A percentile compares a stretch with the other conserved stretches of the same genome.
These are phyloP conservation scores for Ilyonectria mors-panacis DNA, from an alignment of 2,329 filamentous ascomycete genomes.

Conservation along the genomic window DNA sequence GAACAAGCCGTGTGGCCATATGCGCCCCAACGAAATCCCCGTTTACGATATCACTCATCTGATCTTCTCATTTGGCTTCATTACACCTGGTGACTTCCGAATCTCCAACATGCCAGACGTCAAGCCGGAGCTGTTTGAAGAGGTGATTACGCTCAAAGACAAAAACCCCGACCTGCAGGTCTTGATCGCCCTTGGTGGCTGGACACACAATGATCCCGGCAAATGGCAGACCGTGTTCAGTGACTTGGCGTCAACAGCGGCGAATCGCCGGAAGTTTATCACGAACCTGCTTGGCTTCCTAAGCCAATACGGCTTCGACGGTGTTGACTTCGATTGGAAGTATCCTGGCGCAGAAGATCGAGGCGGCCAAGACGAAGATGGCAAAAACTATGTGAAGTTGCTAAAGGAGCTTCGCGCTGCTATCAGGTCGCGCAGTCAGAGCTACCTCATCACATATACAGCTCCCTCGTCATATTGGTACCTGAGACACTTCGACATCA, in stretches of 20 bases:
- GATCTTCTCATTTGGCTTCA: constrained; percentile 52
- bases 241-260: constrained; percentile 38
- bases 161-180: constrained; percentile 48
- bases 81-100: constrained; percentile 47
- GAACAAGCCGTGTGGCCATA: neutral
- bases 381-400: constrained; percentile 32
- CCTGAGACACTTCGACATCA: constrained; percentile 45
- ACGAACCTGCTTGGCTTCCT: constrained; percentile 45
- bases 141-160: constrained; percentile 51
- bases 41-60: constrained; percentile 46
- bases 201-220: constrained; percentile 51
- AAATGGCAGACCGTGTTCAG: constrained; percentile 44
- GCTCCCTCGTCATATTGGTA: constrained; percentile 50
- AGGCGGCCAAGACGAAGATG: constrained; percentile 39
- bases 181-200: constrained; percentile 58
- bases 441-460: constrained; percentile 38
- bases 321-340: constrained; percentile 45
- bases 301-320: constrained; percentile 43
- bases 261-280: constrained; percentile 55
- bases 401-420: neutral
- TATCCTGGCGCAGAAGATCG: constrained; percentile 40
- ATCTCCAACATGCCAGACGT: constrained; percentile 49
- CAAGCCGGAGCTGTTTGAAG: constrained; percentile 23
- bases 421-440: neutral
- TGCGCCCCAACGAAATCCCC: constrained; percentile 35